These are phyloP conservation scores for Yamagishiella unicocca DNA, from an alignment of 139 green algal genomes.

Conservation along the genomic window DNA sequence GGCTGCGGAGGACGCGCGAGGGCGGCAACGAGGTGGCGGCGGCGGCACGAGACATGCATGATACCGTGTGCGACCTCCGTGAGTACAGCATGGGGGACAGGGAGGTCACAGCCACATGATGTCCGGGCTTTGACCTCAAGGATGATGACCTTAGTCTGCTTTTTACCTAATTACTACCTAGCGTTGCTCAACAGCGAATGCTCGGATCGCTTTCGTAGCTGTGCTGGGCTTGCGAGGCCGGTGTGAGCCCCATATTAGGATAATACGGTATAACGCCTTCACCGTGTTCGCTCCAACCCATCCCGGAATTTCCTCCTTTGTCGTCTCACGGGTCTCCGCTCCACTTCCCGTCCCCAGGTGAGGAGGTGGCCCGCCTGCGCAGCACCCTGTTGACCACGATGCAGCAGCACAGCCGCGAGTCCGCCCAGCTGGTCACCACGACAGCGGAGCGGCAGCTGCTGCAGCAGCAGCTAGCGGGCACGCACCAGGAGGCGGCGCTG, in stretches of 20 bases:
- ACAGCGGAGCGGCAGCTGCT: constrained; percentile 26
- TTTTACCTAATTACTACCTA: too few species aligned
- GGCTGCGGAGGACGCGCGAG: constrained; percentile 38
- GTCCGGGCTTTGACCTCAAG: too few species aligned
- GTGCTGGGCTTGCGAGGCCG: too few species aligned
- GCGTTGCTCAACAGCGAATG: too few species aligned
- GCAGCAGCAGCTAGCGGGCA: constrained; percentile 34
- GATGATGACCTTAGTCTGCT: too few species aligned
- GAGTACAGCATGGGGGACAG: constrained; percentile 19
- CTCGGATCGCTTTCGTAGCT: too few species aligned
- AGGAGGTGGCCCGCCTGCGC: constrained; percentile 41
- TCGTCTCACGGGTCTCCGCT: too few species aligned
- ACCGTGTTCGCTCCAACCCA: too few species aligned
- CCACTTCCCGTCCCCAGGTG: neutral
- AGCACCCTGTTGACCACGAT: neutral
- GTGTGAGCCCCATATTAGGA: too few species aligned
- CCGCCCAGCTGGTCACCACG: neutral
- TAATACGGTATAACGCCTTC: too few species aligned
- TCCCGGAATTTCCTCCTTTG: too few species aligned
- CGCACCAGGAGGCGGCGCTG: constrained; percentile 31
- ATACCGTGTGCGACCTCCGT: constrained; percentile 42
- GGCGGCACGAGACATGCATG: constrained; percentile 39
- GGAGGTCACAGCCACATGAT: too few species aligned
- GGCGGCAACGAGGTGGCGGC: constrained; percentile 46
- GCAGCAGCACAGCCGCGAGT: constrained; percentile 23